phyloP scores from a whole-genome alignment of 352 stramenopile species.

The Aphanomyces cochlioides region DNA sequence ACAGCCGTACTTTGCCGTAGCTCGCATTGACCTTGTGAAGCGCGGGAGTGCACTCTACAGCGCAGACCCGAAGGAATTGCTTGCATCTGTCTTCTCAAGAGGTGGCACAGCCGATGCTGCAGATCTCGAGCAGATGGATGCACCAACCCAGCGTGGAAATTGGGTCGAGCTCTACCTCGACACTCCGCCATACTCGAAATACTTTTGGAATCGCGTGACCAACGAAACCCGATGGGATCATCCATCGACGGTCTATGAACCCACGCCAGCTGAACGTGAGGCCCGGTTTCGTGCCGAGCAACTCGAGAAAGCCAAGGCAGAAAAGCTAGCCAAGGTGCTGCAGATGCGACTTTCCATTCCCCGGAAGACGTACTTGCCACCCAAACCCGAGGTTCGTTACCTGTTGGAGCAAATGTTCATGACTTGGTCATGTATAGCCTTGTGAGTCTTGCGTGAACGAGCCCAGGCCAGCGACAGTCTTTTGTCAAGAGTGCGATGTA shows the following conservation, averaged over 20 bases:
- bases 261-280: slow-evolving; percentile 16
- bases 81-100: slow-evolving; percentile 42
- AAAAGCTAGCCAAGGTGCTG: slow-evolving; percentile 41
- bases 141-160: slow-evolving; percentile 36
- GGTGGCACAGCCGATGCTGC: slow-evolving; percentile 27
- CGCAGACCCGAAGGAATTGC: slow-evolving; percentile 39
- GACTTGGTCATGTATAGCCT: slow-evolving; percentile 31
- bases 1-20: slow-evolving; percentile 48
- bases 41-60: slow-evolving; percentile 43
- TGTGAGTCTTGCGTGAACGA: slow-evolving; percentile 31
- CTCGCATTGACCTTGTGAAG: slow-evolving; percentile 48
- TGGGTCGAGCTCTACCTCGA: slow-evolving; percentile 56
- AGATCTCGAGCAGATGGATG: neutral
- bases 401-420: slow-evolving; percentile 29
- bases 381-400: neutral
- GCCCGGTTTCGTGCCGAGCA: neutral
- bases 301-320: slow-evolving; percentile 30
- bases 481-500: slow-evolving; percentile 41
- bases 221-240: slow-evolving; percentile 57
- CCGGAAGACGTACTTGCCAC: neutral
- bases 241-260: slow-evolving; percentile 43
- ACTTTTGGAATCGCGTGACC: slow-evolving; percentile 61
- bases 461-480: slow-evolving; percentile 32
- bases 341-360: slow-evolving; percentile 37
- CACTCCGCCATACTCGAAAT: slow-evolving; percentile 55